Evolutionary conservation across 208 protist species (phyloP), one percentile per base, ranked within the genome.

Genomic region (Leishmania braziliensis): DNA sequence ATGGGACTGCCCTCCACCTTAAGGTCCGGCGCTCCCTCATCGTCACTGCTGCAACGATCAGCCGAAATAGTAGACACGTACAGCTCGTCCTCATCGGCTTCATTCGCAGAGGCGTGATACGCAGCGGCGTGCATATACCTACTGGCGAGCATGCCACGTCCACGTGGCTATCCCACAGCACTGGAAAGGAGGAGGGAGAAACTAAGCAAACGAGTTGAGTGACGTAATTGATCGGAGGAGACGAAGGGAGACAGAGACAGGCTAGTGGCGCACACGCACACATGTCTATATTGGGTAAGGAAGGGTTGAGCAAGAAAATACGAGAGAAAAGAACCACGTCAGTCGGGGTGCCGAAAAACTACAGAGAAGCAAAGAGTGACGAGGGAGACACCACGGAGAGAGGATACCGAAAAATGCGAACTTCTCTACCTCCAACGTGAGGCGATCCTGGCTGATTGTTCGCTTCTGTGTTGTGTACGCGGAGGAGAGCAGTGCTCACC

Each of bases 1-100:
- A 68, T 26, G 23, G 82, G 82, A 51, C 82, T 86, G 12, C 78
- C 82, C 78, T 86, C 82, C 53, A 86, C 82, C 56, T 58, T 78
- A 12, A 86, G 78, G 65, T 86, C 82, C 1, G 77, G 73, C 10
- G 82, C 77, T 12, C 53, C 43, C 0, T 79, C 82, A 2, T 75
- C 77, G 23, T 74, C 51, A 29, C 69, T 81, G 53, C 70, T 68
- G 69, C 12, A 63, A 2, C 18, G 23, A 65, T 85, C 81, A 33
- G 54, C 33, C 26, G 53, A 81, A 20, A 66, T 54, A 1, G 60
- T 48, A 26, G 75, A 72, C 39, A n/a, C 77, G 54, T 48, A 65
- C 48, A 56, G 36, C 26, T 62, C n/a, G 26, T 71, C 62, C 18
- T 60, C 69, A 18, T 80, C 69, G 10, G 26, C 56, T 29, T 51